These are phyloP conservation scores for Daphne laureola DNA, from an alignment of 441 rosid species.

Conservation along the genomic window DNA sequence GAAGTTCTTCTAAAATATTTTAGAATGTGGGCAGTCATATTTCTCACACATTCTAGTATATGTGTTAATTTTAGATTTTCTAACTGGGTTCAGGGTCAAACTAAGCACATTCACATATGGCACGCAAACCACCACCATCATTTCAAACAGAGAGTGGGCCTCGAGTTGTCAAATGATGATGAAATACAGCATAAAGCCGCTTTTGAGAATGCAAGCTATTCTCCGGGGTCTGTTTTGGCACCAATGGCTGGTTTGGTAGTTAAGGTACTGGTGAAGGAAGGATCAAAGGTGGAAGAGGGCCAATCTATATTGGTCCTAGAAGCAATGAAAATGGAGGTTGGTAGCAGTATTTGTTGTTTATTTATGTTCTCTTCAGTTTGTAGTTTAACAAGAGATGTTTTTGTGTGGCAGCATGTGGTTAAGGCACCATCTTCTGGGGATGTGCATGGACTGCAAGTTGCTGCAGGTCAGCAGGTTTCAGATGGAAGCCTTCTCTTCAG, in stretches of 20 bases:
- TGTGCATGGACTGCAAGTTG: conserved; percentile 57
- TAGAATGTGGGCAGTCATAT: no score
- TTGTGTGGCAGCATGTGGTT: conserved; percentile 59
- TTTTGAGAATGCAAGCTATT: conserved; percentile 42
- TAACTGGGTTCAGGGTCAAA: conserved; percentile 39
- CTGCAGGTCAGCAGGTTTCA: conserved; percentile 74
- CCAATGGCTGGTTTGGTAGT: conserved; percentile 98
- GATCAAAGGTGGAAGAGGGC: conserved; percentile 61
- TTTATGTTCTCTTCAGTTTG: conserved; percentile 4
- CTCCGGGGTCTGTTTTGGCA: conserved; percentile 68
- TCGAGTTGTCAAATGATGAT: conserved; percentile 47
- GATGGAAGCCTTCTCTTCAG: conserved; percentile 64
- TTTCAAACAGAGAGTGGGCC: conserved; percentile 57
- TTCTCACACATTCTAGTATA: conserved; percentile 4
- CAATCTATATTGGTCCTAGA: conserved; percentile 80
- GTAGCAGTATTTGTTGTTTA: conserved; percentile 14
- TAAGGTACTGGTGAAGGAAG: conserved; percentile 74
- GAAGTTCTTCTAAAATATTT: neutral
- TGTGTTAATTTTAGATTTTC: conserved; percentile 16
- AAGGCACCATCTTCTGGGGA: conserved; percentile 69
- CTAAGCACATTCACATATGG: conserved; percentile 72
- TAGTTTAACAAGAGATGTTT: neutral
- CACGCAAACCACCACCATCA: conserved; percentile 53
- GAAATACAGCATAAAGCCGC: conserved; percentile 45
- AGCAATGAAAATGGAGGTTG: conserved; percentile 99